phyloP scores from a whole-genome alignment of 768 basidiomycete genomes.

The Kwoniella europaea region DNA sequence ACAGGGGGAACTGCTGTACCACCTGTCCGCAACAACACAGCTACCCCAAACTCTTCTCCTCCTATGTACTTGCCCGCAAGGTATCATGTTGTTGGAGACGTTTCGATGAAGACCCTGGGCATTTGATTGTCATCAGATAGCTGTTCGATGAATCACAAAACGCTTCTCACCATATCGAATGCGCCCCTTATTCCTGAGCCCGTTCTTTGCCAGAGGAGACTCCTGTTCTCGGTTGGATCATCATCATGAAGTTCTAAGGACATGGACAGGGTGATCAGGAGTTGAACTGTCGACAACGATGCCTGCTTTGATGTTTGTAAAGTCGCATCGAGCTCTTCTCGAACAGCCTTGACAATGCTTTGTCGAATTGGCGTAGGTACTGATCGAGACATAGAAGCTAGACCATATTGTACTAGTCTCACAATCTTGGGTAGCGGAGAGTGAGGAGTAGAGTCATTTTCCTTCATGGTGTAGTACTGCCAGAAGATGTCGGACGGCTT shows the following conservation, averaged over 20 bases:
- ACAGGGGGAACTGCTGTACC: neutral
- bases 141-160: neutral
- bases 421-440: slow-evolving; percentile 8
- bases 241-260: neutral
- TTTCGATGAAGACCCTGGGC: slow-evolving; percentile 1
- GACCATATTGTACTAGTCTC: slow-evolving; percentile 3
- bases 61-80: slow-evolving; percentile 5
- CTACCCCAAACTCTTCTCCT: slow-evolving; percentile 9
- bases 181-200: neutral
- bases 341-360: slow-evolving; percentile 7
- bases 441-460: slow-evolving; percentile 4
- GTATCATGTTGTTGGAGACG: slow-evolving; percentile 2
- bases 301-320: slow-evolving; percentile 1
- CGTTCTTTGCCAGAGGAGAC: slow-evolving; percentile 3
- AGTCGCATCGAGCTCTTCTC: slow-evolving; percentile 1
- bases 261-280: neutral
- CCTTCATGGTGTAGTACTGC: slow-evolving; percentile 5
- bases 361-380: slow-evolving; percentile 1
- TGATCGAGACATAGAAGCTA: slow-evolving; percentile 7
- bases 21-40: slow-evolving; percentile 6
- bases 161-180: slow-evolving; percentile 1
- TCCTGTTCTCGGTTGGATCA: slow-evolving; percentile 8
- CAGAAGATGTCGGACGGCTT: neutral
- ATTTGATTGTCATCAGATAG: neutral
- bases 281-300: slow-evolving; percentile 6